phyloP scores from a whole-genome alignment of 495 filamentous ascomycete species.

The Thermothielavioides terrestris region DNA sequence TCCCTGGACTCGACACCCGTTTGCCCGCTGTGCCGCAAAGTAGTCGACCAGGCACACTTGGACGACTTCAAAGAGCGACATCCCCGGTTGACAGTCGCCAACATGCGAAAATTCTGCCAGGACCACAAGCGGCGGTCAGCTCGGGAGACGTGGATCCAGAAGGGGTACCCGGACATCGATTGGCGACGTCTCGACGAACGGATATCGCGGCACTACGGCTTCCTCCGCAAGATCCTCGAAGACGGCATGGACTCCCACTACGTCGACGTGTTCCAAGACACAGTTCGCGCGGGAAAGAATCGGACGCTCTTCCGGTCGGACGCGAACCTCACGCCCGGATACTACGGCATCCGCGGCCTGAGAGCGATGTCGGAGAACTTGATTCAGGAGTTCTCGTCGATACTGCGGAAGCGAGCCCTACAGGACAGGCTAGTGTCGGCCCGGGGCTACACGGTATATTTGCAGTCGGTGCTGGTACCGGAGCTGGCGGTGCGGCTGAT shows the following conservation, averaged over 20 bases:
- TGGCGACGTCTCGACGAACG: conserved; percentile 64
- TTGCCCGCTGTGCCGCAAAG: conserved; percentile 65
- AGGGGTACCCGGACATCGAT: conserved; percentile 69
- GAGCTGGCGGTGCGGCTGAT: conserved; percentile 72
- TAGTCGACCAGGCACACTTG: conserved; percentile 47
- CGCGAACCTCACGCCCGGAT: conserved; percentile 54
- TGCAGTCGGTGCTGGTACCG: conserved; percentile 80
- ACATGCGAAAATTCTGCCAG: conserved; percentile 62
- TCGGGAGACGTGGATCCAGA: conserved; percentile 48
- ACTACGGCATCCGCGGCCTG: conserved; percentile 78
- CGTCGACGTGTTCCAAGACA: conserved; percentile 49
- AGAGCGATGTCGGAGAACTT: conserved; percentile 56
- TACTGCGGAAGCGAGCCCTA: conserved; percentile 54
- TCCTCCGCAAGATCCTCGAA: conserved; percentile 51
- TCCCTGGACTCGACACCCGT: neutral
- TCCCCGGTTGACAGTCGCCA: conserved; percentile 48
- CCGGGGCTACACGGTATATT: conserved; percentile 62
- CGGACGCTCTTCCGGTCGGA: conserved; percentile 50
- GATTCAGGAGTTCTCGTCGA: conserved; percentile 49
- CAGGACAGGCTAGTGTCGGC: conserved; percentile 61
- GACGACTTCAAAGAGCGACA: conserved; percentile 35
- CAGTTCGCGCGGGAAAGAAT: conserved; percentile 50
- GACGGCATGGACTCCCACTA: conserved; percentile 51
- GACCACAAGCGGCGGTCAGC: conserved; percentile 56
- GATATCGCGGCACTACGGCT: conserved; percentile 45